Base-by-base conservation (phyloP, 768 basidiomycete genomes). In the Termitomyces titanicus region DNA sequence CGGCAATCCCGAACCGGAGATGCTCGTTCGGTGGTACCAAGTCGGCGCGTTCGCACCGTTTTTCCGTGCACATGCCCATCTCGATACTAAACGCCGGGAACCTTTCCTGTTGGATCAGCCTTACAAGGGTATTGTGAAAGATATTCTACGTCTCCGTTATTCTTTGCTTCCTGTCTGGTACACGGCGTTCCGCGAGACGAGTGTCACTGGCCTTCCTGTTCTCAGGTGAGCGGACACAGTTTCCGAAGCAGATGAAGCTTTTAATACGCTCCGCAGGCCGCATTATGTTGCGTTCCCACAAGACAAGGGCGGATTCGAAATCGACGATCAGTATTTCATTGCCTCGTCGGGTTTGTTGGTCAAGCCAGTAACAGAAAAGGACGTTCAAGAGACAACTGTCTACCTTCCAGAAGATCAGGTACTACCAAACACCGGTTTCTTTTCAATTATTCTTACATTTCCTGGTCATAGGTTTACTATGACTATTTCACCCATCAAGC, bases 31-130 rank as follows among this genome's bases (percentile, higher is more conserved):
- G 46, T 99, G 96, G 95, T 98, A 99, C 63, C 93, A 91, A 73
- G 90, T 96, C 47, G 97, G 97, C 24, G 83, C 85, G 1, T 96
- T 98, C 72, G 86, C 87, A 50, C 96, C 97, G 6, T 99, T 99
- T 84, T 95, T 98, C 87, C 84, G 97, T 55, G 97, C 96, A 1
- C 97, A 99, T 70, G 96, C 95, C 11, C 96, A 98, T 69, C 87
- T 98, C 64, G 96, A 99, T 68, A 95, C 95, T 27, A 98, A 98
- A 74, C 86, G 97, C 40, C 87, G 97, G 38, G 97, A 99, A 71
- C 96, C 96, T 1, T 99, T 87, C 78, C 78, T 98, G 0, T 80
- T 89, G 47, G 92, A 93, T 11, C 87, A 97, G 62, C 94, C 95
- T 3, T 88, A 91, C 76, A 92, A 90, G 75, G 77, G 82, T 34